phyloP scores from a whole-genome alignment of 176 grass and related monocot genomes.

The Typha latifolia region DNA sequence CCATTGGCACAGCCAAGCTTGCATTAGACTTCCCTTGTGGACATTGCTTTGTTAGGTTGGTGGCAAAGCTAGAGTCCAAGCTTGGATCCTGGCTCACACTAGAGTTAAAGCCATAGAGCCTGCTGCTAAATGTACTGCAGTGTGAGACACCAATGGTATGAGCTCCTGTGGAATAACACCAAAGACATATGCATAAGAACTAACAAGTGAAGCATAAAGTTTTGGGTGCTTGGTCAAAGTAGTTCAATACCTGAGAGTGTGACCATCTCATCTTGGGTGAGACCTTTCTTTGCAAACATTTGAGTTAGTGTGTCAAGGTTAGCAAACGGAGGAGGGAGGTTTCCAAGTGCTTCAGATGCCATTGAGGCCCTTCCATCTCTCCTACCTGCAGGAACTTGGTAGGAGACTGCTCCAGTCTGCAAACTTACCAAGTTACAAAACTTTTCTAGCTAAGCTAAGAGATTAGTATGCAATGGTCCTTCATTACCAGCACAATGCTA shows the following conservation, averaged over 20 bases:
- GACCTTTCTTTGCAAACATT: slow-evolving; percentile 30
- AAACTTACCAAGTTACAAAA: not conserved
- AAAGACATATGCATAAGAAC: not conserved
- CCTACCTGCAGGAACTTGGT: slow-evolving; percentile 54
- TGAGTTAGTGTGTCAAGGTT: slow-evolving; percentile 24
- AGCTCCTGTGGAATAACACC: slow-evolving; percentile 12
- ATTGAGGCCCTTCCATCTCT: slow-evolving; percentile 44
- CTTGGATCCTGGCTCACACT: slow-evolving; percentile 24
- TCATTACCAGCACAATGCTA: slow-evolving; percentile 36
- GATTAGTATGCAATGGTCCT: not conserved
- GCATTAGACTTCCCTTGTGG: slow-evolving; percentile 13
- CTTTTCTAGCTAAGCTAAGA: not conserved
- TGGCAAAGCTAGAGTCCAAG: slow-evolving; percentile 25
- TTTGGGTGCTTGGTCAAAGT: not conserved
- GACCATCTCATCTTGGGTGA: slow-evolving; percentile 58
- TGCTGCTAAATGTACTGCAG: slow-evolving; percentile 44
- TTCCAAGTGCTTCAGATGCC: slow-evolving; percentile 22
- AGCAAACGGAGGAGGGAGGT: slow-evolving; percentile 26
- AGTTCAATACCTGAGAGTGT: slow-evolving; percentile 40
- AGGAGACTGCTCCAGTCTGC: slow-evolving; percentile 47
- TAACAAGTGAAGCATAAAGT: not conserved
- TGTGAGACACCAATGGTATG: slow-evolving; percentile 49
- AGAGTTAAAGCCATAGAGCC: slow-evolving; percentile 33
- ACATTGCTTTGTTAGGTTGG: slow-evolving; percentile 25
- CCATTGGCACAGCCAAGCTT: slow-evolving; percentile 28